Base-by-base conservation (phyloP, 1,284 basidiomycete genomes). In the Kalmanozyma brasiliensis region DNA sequence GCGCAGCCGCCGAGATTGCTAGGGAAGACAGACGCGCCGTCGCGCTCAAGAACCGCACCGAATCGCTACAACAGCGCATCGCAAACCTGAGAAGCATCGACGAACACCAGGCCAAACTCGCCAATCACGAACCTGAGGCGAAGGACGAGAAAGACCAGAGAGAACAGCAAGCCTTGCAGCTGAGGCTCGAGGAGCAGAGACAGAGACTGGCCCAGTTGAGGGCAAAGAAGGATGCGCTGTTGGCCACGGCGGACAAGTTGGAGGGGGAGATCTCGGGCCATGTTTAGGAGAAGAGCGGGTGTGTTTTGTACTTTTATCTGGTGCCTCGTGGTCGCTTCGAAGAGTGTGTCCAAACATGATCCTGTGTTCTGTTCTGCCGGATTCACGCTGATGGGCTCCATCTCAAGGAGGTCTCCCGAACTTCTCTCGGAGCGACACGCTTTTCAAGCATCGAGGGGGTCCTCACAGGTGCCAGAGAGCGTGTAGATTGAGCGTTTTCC, bases 21-120 rank as follows among this genome's bases (percentile, higher is more conserved):
- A 58, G 62, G 19, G 53, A 58, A 30, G 68, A 71, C 13, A 53
- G 68, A 16, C 43, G 62, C 4, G 62, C 55, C 4, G 53, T 62
- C 1, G 58, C 68, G 1, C 62, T 71, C 5, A 45, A 42, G 22
- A 71, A 71, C 53, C 58, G 49, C 11, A 37, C 53, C 40, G 66
- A 69, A 44, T 29, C 56, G 1, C 45, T 63, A 2, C 59, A 63
- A 19, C 66, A 69, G 36, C 42, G 60, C 14, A 48, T 69, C 26
- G 36, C 42, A 23, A 64, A 63, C 45, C 43, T 69, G 8, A 37
- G 56, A 11, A 60, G 56, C 11, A 69, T 69, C 47, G 60, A 60
- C 14, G 22, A 36, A 1, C 66, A 69, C 52, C 55, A 58, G 20
- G 51, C 60, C 40, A 69, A 64, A 43, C 52, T 69, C 17, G 49